Evolutionary conservation across 441 rosid species (phyloP), one percentile per base, ranked within the genome.

Genomic region (Bocquillonia castaneifolia): DNA sequence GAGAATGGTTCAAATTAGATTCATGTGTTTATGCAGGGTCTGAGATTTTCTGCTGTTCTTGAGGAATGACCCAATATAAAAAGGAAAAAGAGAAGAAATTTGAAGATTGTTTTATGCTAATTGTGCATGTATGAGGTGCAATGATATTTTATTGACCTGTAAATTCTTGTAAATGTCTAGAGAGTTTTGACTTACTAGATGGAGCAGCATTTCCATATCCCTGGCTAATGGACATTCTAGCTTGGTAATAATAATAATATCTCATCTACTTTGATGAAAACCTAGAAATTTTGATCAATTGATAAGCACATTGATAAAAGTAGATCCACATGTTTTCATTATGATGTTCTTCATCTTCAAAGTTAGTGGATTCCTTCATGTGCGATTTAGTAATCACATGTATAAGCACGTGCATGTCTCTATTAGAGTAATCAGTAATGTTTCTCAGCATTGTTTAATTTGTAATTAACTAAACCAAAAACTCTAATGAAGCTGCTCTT

Each of bases 111-210:
- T 63, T 37, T 28, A 12, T 31, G 26, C 23, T 26, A 45, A n/a
- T 2, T 3, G 22, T 9, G 64, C 54, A 17, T 44, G 20, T 18
- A 15, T 20, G 1, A 10, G 3, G 25, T 44, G 5, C 12, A 64
- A 26, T 48, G 45, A 64, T 31, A 20, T 31, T 63, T 29, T 22
- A 18, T 45, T 63, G 5, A 20, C 32, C 22, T 32, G 57, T 64
- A 64, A 47, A 31, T 48, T 20, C 44, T 4, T 47, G 56, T 64
- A 64, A 44, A 48, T 48, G 36, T 64, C 37, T 48, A 47, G 28
- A 0, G 4, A 26, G 48, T 44, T 42, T n/a, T 47, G 23, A 29
- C 3, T 64, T 7, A 10, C 23, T 20, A 20, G 42, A 29, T 63
- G 52, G 29, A 63, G 52, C 32, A 63, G 28, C 45, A 9, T 22